Evolutionary conservation across 179 eudicot species (phyloP).

Genomic region (Monotropa hypopitys): DNA sequence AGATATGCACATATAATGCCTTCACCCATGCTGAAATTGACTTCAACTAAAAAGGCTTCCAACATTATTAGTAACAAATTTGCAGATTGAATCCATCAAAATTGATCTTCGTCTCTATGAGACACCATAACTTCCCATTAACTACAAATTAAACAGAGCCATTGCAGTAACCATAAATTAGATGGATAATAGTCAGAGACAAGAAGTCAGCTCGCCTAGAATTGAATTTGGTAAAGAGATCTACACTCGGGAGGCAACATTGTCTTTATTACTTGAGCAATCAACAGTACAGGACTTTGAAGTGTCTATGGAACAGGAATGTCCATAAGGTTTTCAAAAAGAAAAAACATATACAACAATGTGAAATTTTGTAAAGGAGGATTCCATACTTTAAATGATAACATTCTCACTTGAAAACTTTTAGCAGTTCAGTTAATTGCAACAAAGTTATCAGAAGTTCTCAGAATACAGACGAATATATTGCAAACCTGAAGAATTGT

Average conservation of each 20-base stretch:
- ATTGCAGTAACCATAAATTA: not conserved
- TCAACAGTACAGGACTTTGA: not conserved
- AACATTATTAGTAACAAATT: not conserved
- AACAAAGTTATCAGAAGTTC: not conserved
- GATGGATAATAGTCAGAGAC: not conserved
- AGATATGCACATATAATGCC: not conserved
- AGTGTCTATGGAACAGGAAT: not conserved
- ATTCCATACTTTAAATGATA: not conserved
- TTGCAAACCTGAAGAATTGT: constrained; percentile 70
- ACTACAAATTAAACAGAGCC: not conserved
- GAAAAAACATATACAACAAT: not conserved
- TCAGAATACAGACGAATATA: not conserved
- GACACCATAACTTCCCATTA: not conserved
- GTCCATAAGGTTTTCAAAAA: not conserved
- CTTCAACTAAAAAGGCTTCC: not conserved
- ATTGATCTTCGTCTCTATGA: not conserved
- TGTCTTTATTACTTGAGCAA: not conserved
- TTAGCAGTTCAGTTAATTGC: not conserved
- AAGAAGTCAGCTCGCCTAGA: not conserved
- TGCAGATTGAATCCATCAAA: not conserved
- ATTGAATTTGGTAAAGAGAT: not conserved
- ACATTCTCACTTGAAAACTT: not conserved
- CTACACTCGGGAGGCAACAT: not conserved
- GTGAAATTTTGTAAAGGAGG: not conserved
- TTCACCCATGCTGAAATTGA: not conserved